Evolutionary conservation across 805 yeast genomes (phyloP), one percentile per base, ranked within the genome.

Genomic region (Ascoidea asiatica): DNA sequence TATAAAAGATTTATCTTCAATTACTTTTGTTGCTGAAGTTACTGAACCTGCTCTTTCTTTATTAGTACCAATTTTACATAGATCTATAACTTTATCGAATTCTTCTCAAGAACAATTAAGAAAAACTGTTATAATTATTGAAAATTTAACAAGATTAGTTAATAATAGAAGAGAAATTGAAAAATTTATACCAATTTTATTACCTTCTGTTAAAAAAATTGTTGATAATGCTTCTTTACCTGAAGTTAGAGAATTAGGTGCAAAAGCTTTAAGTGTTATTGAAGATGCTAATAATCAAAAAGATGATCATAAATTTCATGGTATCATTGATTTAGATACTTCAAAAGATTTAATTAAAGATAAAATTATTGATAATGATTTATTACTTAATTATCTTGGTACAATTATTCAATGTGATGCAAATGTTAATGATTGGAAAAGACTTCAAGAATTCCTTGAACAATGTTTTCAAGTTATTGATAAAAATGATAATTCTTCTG

Each of bases 1-100:
- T 64, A 85, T 90, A 62, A 85, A 82, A 64, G 77, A 90, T 39
- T 73, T 90, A 50, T 82, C 95, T 2, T 83, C 94, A 38, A 97
- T 90, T 44, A 92, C 98, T 0, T 90, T 90, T 62, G 97, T 90
- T 42, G 95, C 98, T 41, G 98, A 92, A 67, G 98, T 90, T 50
- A 92, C 97, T 15, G 97, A 89, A 67, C 94, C 97, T 4, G 94
- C 95, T 4, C 70, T 90, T 54, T 76, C 97, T 6, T 66, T 90
- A 46, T 70, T 90, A 57, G 97, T 86, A 40, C 98, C 98, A 41
- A 89, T 89, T 52, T 74, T 90, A 56, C 88, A 79, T 59, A 86
- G 89, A 61, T 90, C 97, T 2, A 71, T 90, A 57, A 82, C 81
- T 56, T 77, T 83, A 68, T 76, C 90, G 37, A 81, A 95, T 1